Conservation (phyloP, 176 grass and related monocot species). For the Bothriochloa decipiens region DNA sequence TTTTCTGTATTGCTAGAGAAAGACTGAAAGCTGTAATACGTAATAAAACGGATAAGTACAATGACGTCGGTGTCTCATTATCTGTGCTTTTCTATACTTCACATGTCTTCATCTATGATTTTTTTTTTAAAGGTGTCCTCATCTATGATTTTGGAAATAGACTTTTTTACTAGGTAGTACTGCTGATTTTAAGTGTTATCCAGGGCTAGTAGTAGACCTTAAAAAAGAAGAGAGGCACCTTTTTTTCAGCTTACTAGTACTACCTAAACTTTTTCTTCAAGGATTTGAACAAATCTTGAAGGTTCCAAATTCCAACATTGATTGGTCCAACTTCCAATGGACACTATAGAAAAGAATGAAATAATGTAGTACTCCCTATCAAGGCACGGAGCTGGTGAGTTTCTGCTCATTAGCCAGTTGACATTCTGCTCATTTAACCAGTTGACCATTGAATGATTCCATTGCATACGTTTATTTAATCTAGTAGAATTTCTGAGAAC, state of each 20-base stretch:
- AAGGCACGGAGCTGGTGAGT: not conserved
- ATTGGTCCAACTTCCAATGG: not conserved
- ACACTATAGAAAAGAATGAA: not conserved
- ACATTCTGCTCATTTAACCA: not conserved
- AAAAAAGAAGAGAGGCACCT: no score
- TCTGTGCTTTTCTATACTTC: not conserved
- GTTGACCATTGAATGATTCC: not conserved
- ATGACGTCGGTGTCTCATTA: no score
- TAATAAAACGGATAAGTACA: no score
- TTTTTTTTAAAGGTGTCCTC: no score
- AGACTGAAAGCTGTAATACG: no score
- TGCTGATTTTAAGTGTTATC: not conserved
- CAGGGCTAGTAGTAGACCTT: not conserved
- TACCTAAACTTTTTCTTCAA: constrained; percentile 12
- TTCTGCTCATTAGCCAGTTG: not conserved
- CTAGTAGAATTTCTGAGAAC: not conserved
- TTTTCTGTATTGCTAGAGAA: no score
- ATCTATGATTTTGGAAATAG: not conserved
- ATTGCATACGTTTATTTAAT: not conserved
- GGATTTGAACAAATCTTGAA: constrained; percentile 3
- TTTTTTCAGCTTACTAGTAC: not conserved
- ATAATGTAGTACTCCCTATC: not conserved
- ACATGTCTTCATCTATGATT: not conserved
- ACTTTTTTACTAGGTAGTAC: not conserved
- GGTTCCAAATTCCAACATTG: not conserved